Evolutionary conservation across 176 grass and related monocot species (phyloP), one percentile per base, ranked within the genome.

Genomic region (Hyparrhenia diplandra): DNA sequence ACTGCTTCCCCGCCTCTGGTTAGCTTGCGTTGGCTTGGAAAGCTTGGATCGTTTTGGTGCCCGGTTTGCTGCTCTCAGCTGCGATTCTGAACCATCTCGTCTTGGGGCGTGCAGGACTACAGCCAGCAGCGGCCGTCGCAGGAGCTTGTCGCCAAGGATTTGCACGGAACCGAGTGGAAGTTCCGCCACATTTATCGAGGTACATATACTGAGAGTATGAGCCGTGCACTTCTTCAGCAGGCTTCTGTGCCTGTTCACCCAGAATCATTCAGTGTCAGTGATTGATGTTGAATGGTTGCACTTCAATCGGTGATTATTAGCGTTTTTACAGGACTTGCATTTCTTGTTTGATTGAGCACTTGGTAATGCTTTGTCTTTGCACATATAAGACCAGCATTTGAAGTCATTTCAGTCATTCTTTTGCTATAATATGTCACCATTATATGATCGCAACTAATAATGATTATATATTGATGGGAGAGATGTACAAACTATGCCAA

Each of bases 161-260:
- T 99, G 88, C 97, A 96, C 85, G 91, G 97, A 65, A 91, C 85
- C n/a, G 0, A 90, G 57, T 99, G 97, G 97, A 93, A 74, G 80
- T 99, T 99, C 87, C 97, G 97, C 72, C 97, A 99, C 80, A 99
- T 99, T 42, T 99, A 96, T 61, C 80, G 97, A 90, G 97, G 97
- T 89, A 81, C 71, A 62, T 25, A 70, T 17, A n/a, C 34, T 34
- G 7, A 55, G 45, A 71, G n/a, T 58, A 57, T 42, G 13, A 3
- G 23, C 31, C 49, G 4, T 17, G 28, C 32, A 16, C 9, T 37
- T 51, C 30, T 69, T 62, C 63, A 25, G 17, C 31, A 6, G 17
- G 25, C 36, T 39, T 70, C 27, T 85, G 64, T 37, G 13, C 71
- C 8, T 9, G 2, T 76, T 40, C 6, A 27, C 20, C 77, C 76